These are phyloP conservation scores for Ophiocordyceps camponoti-rufipedis DNA, from an alignment of 2,329 filamentous ascomycete genomes.

Conservation along the genomic window DNA sequence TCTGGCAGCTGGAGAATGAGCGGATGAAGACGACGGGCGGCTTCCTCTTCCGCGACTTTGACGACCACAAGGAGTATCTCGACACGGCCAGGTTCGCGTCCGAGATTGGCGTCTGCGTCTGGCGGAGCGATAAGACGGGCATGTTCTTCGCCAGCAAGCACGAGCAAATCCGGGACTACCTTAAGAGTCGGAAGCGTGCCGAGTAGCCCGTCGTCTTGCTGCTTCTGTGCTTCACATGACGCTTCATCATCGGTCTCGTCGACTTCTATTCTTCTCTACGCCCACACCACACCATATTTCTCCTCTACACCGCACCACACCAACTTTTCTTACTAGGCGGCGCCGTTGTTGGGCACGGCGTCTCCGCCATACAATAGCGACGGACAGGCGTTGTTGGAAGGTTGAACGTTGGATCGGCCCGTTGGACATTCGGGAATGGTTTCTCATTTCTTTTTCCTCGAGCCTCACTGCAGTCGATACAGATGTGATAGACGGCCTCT, in stretches of 20 bases:
- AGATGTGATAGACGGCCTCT: neutral
- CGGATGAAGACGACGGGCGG: constrained; percentile 71
- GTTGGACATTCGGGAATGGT: neutral
- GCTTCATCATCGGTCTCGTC: neutral
- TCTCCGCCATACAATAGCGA: no score
- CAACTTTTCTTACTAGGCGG: neutral
- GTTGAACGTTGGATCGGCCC: no score
- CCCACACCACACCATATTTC: neutral
- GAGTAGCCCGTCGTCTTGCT: constrained; percentile 10
- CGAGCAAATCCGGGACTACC: constrained; percentile 71
- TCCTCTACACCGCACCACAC: neutral
- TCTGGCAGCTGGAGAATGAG: constrained; percentile 97
- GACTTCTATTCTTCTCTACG: neutral
- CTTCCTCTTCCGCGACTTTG: constrained; percentile 82
- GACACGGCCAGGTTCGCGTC: constrained; percentile 63
- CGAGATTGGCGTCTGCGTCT: constrained; percentile 76
- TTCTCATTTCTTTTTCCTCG: neutral
- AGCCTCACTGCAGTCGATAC: neutral
- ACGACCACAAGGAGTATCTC: constrained; percentile 49
- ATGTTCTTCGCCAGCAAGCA: constrained; percentile 87
- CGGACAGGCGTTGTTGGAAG: no score
- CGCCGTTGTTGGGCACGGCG: no score
- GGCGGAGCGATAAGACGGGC: constrained; percentile 61
- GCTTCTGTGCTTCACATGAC: neutral
- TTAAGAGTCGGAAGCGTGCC: constrained; percentile 44